Conservation (phyloP, 495 filamentous ascomycete genomes). For the Lasiosphaeria ovina region DNA sequence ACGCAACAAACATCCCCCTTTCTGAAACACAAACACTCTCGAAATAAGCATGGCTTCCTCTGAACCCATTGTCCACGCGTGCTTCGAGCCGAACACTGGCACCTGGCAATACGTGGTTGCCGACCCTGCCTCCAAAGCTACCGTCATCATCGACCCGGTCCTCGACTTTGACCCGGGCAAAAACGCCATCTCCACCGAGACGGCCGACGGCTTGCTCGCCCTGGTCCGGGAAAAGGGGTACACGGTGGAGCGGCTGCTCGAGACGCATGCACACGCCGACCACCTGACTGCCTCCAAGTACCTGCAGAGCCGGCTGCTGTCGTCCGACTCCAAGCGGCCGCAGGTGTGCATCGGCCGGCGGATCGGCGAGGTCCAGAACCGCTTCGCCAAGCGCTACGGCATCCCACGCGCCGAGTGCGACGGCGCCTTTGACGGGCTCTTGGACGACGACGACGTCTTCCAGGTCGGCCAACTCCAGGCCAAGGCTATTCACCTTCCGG, state of each 20-base stretch:
- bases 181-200: conserved; percentile 43
- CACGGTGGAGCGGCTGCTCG: conserved; percentile 48
- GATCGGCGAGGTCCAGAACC: conserved; percentile 50
- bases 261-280: conserved; percentile 63
- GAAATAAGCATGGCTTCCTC: neutral
- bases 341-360: conserved; percentile 54
- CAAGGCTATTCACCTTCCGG: conserved; percentile 54
- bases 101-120: conserved; percentile 65
- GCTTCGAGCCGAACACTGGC: conserved; percentile 39
- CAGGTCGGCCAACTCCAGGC: conserved; percentile 46
- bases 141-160: conserved; percentile 60
- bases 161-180: conserved; percentile 54
- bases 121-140: conserved; percentile 44
- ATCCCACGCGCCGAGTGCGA: conserved; percentile 40
- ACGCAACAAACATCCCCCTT: neutral
- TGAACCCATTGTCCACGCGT: conserved; percentile 26
- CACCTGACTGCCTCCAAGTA: conserved; percentile 59
- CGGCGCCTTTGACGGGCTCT: conserved; percentile 50
- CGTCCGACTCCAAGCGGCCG: conserved; percentile 23
- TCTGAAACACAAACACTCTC: neutral
- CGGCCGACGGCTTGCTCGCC: conserved; percentile 50
- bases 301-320: conserved; percentile 44
- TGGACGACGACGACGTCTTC: conserved; percentile 55
- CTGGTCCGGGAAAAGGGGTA: conserved; percentile 45
- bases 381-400: conserved; percentile 49